Conservation (phyloP, 2,329 filamentous ascomycete species). For the Diaporthe eres region DNA sequence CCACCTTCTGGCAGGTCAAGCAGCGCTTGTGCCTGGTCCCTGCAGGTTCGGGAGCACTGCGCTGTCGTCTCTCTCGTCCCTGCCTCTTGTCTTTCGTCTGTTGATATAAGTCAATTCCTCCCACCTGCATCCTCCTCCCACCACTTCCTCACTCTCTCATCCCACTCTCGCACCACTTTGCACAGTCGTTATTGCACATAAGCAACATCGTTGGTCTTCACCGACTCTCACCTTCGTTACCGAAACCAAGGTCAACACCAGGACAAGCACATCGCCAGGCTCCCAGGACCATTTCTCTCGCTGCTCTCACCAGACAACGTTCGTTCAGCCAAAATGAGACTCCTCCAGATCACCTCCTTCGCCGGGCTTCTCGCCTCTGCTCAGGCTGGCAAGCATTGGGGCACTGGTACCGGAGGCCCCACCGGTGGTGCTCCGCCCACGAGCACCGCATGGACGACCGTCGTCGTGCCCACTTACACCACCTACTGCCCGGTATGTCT, state of each 20-base stretch:
- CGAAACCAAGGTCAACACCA: neutral
- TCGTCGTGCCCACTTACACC: conserved; percentile 55
- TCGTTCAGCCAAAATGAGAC: conserved; percentile 44
- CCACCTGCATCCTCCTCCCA: conserved; percentile 13
- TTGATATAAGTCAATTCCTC: conserved; percentile 36
- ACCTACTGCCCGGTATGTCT: conserved; percentile 60
- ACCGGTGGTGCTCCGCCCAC: conserved; percentile 27
- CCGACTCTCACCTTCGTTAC: conserved; percentile 38
- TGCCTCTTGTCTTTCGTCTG: conserved; percentile 19
- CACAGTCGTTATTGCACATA: conserved; percentile 34
- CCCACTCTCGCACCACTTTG: conserved; percentile 25
- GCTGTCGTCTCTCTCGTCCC: neutral
- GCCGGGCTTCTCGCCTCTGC: conserved; percentile 38
- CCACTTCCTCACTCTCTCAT: neutral
- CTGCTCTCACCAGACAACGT: conserved; percentile 21
- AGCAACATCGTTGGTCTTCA: conserved; percentile 35
- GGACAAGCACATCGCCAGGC: conserved; percentile 2
- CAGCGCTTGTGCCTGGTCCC: conserved; percentile 28
- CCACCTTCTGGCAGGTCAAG: conserved; percentile 17
- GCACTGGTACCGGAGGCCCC: conserved; percentile 35
- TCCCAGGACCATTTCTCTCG: neutral
- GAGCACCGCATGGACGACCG: conserved; percentile 53
- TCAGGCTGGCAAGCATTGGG: conserved; percentile 43
- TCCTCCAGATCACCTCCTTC: conserved; percentile 38
- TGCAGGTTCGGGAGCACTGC: conserved; percentile 13